Conservation (phyloP, 148 eudicot genomes). For the Talinum fruticosum region DNA sequence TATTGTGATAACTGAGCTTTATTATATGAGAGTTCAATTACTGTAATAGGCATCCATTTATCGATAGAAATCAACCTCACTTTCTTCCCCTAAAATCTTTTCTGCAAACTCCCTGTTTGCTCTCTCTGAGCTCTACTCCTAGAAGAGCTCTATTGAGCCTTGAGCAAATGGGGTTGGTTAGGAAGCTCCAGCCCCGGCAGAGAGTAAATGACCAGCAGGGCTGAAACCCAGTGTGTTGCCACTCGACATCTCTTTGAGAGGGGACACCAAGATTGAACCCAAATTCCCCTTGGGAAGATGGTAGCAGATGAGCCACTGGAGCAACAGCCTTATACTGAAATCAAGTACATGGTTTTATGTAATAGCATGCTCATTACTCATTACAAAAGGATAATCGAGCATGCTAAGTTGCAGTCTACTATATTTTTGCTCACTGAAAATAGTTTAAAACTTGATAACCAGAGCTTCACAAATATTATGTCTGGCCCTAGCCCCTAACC, state of each 20-base stretch:
- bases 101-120: too few relatives aligned
- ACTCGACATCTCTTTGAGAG: background rate
- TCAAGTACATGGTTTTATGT: background rate
- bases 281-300: background rate
- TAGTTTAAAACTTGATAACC: background rate
- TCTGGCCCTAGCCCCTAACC: background rate
- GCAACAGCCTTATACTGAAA: background rate
- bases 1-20: too few relatives aligned
- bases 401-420: background rate
- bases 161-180: too few relatives aligned
- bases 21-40: too few relatives aligned
- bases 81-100: too few relatives aligned
- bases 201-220: background rate
- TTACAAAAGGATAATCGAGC: background rate
- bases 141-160: too few relatives aligned
- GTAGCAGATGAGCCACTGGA: background rate
- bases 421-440: background rate
- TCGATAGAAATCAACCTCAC: too few relatives aligned
- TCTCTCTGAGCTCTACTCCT: too few relatives aligned
- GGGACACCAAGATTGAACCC: background rate
- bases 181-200: background rate
- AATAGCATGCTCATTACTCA: background rate
- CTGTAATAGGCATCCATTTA: too few relatives aligned
- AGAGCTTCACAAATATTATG: background rate
- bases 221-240: background rate